These are phyloP conservation scores for Calonectria hawksworthii DNA, from an alignment of 2,329 filamentous ascomycete genomes.

Conservation along the genomic window DNA sequence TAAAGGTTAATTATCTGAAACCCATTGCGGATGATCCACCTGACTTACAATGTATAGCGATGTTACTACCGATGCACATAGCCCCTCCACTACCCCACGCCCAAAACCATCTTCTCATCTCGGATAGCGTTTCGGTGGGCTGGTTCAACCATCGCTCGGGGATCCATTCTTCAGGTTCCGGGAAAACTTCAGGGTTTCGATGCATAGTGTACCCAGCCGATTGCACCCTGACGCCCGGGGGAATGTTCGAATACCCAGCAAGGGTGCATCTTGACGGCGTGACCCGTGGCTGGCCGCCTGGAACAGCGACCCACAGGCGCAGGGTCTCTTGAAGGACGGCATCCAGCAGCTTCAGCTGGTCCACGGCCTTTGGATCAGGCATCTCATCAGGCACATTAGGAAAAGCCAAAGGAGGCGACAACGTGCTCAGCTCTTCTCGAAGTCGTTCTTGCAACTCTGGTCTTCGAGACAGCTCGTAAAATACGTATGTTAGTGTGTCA, in stretches of 20 bases:
- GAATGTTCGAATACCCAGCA: constrained; percentile 13
- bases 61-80: constrained; percentile 24
- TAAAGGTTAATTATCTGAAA: not conserved
- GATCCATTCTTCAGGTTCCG: constrained; percentile 3
- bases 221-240: constrained; percentile 4
- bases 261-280: constrained; percentile 2
- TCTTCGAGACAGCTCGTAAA: constrained; percentile 17
- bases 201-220: constrained; percentile 12
- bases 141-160: constrained; percentile 14
- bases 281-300: constrained; percentile 18
- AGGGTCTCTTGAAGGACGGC: constrained; percentile 18
- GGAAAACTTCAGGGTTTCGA: constrained; percentile 20
- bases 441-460: constrained; percentile 15
- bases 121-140: not conserved
- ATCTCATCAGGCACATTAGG: not conserved
- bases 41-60: constrained; percentile 18
- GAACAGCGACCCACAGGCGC: constrained; percentile 13
- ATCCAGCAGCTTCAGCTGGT: constrained; percentile 10
- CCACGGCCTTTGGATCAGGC: constrained; percentile 15
- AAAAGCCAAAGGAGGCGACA: not conserved
- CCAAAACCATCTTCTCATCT: constrained; percentile 26
- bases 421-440: not conserved
- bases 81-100: constrained; percentile 19
- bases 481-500: constrained; percentile 13
- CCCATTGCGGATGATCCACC: not conserved